These are phyloP conservation scores for Diaporthe citrichinensis DNA, from an alignment of 2,329 filamentous ascomycete species.

Conservation along the genomic window DNA sequence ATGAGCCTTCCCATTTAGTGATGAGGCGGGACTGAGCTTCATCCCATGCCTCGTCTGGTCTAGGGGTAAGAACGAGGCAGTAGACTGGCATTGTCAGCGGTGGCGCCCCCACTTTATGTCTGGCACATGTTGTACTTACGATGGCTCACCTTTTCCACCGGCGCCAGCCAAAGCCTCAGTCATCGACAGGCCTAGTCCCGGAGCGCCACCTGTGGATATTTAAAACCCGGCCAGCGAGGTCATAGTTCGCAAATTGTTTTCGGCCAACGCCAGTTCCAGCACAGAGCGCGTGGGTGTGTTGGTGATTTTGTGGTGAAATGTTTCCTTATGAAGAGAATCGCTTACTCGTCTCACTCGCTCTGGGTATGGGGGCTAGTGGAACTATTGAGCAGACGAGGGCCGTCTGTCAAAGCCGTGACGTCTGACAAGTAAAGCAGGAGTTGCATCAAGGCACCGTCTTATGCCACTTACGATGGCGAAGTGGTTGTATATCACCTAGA, in stretches of 20 bases:
- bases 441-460: neutral
- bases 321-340: neutral
- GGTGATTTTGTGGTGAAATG: neutral
- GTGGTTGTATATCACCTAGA: neutral
- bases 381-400: neutral
- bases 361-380: neutral
- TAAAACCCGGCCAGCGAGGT: constrained; percentile 76
- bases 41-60: constrained; percentile 70
- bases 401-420: neutral
- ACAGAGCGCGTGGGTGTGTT: neutral
- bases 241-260: constrained; percentile 75
- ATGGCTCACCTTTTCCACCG: constrained; percentile 72
- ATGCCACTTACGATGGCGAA: neutral
- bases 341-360: neutral
- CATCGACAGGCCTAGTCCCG: constrained; percentile 81
- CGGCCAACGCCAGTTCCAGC: constrained; percentile 48
- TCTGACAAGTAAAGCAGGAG: neutral
- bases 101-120: neutral
- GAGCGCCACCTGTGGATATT: constrained; percentile 78
- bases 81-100: constrained; percentile 60
- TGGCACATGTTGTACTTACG: neutral
- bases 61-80: constrained; percentile 66
- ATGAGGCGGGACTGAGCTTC: constrained; percentile 73
- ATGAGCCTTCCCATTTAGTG: constrained; percentile 72
- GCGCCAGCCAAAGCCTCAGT: constrained; percentile 82